These are phyloP conservation scores for Secale cereale DNA, from an alignment of 176 grass and related monocot species.

Conservation along the genomic window DNA sequence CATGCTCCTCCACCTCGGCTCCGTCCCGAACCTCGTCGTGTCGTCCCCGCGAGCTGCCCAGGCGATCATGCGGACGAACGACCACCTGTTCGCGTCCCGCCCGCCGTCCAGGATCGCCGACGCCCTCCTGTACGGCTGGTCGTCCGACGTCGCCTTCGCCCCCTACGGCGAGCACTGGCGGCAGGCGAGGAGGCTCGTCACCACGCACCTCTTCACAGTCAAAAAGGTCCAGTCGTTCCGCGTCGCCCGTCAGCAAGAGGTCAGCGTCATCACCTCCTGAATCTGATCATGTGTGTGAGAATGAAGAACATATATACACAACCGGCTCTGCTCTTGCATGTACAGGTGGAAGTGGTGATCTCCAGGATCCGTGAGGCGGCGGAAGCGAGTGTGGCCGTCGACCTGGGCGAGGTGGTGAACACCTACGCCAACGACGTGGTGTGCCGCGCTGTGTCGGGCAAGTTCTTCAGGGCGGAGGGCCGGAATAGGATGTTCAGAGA, in stretches of 20 bases:
- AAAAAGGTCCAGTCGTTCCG: conserved; percentile 1
- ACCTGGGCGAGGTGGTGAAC: conserved; percentile 20
- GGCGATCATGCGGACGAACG: neutral
- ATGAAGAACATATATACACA: neutral
- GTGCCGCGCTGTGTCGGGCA: conserved; percentile 30
- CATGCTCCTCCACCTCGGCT: neutral
- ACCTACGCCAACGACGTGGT: conserved; percentile 16
- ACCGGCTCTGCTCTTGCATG: neutral
- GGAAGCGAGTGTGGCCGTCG: neutral
- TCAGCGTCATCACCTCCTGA: neutral
- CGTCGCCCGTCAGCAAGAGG: neutral
- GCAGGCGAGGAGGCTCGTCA: conserved; percentile 5
- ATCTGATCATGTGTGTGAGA: neutral
- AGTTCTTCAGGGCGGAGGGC: conserved; percentile 9
- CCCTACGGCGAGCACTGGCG: conserved; percentile 6
- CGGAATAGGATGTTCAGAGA: conserved; percentile 12
- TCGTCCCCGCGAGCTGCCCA: neutral
- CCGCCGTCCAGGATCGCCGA: neutral
- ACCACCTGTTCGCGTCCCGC: conserved; percentile 1
- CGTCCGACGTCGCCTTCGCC: neutral
- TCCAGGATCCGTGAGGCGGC: neutral
- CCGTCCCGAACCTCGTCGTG: neutral
- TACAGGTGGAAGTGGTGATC: neutral
- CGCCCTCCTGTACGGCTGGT: neutral
- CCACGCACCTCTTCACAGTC: neutral